These are phyloP conservation scores for Rutstroemia sp. DNA, from an alignment of 2,329 filamentous ascomycete genomes.

Conservation along the genomic window DNA sequence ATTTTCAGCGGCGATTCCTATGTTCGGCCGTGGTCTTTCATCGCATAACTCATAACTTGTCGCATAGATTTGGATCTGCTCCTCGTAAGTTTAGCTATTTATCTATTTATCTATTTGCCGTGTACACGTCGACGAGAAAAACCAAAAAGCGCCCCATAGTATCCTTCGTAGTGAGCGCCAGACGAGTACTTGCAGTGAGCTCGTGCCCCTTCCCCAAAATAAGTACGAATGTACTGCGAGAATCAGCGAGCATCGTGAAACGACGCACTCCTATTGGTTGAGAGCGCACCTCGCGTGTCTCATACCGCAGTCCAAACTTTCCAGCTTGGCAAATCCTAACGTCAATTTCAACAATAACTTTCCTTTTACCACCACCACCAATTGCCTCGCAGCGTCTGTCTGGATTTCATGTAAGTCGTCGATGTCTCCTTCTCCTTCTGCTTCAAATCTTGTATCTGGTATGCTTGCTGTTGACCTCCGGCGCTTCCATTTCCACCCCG, in stretches of 20 bases:
- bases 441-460: background rate
- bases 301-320: conserved; percentile 20
- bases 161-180: too few relatives aligned
- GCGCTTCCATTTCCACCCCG: conserved; percentile 3
- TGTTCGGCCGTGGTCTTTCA: too few relatives aligned
- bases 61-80: too few relatives aligned
- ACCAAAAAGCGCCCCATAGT: too few relatives aligned
- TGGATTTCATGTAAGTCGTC: conserved; percentile 17
- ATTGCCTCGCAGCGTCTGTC: conserved; percentile 15
- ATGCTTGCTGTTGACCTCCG: background rate
- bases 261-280: conserved; percentile 1
- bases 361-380: conserved; percentile 9
- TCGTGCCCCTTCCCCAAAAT: background rate
- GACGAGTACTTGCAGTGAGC: background rate
- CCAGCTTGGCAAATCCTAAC: conserved; percentile 19
- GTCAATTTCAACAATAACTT: conserved; percentile 14
- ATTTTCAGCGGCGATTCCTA: too few relatives aligned
- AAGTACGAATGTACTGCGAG: too few relatives aligned
- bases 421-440: conserved; percentile 4
- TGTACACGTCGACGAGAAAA: too few relatives aligned
- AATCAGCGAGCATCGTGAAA: background rate
- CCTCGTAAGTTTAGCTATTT: too few relatives aligned
- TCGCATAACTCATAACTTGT: too few relatives aligned
- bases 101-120: too few relatives aligned
- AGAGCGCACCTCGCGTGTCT: conserved; percentile 4